A percentile compares a stretch with the other conserved stretches of the same genome.
phyloP scores from a whole-genome alignment of 305 asterid genomes.

The Rubia peregrina region DNA sequence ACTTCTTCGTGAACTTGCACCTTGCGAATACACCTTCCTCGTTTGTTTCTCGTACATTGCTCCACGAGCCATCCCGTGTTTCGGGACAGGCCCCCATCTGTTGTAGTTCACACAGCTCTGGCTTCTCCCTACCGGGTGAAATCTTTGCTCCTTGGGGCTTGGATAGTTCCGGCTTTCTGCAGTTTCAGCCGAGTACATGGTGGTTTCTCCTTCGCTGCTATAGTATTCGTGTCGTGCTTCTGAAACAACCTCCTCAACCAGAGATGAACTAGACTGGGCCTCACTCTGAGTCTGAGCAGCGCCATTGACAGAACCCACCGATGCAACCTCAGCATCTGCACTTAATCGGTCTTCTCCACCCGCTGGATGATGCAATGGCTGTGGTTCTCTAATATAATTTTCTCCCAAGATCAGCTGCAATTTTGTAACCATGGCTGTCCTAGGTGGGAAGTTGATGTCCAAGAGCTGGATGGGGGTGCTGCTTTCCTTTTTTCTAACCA shows the following conservation, averaged over 20 bases:
- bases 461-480: constrained; percentile 52
- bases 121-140: constrained; percentile 73
- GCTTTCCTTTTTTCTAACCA: constrained; percentile 38
- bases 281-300: constrained; percentile 47
- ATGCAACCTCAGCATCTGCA: constrained; percentile 47
- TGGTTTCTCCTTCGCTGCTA: constrained; percentile 92
- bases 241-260: constrained; percentile 24
- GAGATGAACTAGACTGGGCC: constrained; percentile 56
- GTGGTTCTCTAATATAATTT: constrained; percentile 24
- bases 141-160: constrained; percentile 57
- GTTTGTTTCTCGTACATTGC: constrained; percentile 55
- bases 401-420: constrained; percentile 32
- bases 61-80: constrained; percentile 48
- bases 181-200: constrained; percentile 99
- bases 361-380: not conserved
- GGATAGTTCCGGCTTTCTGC: constrained; percentile 85
- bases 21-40: constrained; percentile 78
- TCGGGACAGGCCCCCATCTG: constrained; percentile 68
- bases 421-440: constrained; percentile 34
- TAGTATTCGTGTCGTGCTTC: constrained; percentile 42
- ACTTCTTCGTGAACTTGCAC: constrained; percentile 75
- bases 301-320: constrained; percentile 78
- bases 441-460: constrained; percentile 89
- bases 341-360: constrained; percentile 15
- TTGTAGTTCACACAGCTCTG: constrained; percentile 80